Conservation (phyloP, 805 yeast genomes). For the Ogataea siamensis region DNA sequence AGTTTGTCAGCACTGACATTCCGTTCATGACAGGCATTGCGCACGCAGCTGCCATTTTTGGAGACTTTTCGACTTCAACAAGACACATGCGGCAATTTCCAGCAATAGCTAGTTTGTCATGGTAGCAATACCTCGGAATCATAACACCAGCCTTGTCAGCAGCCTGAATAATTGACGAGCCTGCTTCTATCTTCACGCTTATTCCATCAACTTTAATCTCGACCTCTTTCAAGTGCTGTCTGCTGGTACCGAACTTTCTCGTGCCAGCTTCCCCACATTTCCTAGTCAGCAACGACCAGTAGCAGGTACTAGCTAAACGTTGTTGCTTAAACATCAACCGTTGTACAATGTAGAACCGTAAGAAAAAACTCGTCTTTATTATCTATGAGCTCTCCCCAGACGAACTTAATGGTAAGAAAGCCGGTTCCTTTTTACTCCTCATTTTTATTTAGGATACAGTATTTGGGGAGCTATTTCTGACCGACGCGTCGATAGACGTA, state of each 20-base stretch:
- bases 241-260: constrained; percentile 17
- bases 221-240: constrained; percentile 23
- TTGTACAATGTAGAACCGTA: too few species aligned
- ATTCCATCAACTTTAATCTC: constrained; percentile 62
- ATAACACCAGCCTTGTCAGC: constrained; percentile 88
- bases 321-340: background rate
- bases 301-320: constrained; percentile 1
- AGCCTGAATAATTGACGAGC: constrained; percentile 86
- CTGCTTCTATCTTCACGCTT: constrained; percentile 76
- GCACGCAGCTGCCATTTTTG: constrained; percentile 87
- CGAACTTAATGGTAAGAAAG: background rate
- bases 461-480: background rate
- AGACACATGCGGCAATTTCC: constrained; percentile 94
- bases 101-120: constrained; percentile 85
- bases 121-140: constrained; percentile 88
- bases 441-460: constrained; percentile 5
- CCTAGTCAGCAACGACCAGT: constrained; percentile 1
- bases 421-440: constrained; percentile 10
- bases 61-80: constrained; percentile 86
- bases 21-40: constrained; percentile 91
- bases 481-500: constrained; percentile 13
- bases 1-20: constrained; percentile 79
- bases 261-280: constrained; percentile 8
- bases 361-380: background rate
- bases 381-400: background rate